These are phyloP conservation scores for Exophiala xenobiotica DNA, from an alignment of 2,329 filamentous ascomycete species.

Conservation along the genomic window DNA sequence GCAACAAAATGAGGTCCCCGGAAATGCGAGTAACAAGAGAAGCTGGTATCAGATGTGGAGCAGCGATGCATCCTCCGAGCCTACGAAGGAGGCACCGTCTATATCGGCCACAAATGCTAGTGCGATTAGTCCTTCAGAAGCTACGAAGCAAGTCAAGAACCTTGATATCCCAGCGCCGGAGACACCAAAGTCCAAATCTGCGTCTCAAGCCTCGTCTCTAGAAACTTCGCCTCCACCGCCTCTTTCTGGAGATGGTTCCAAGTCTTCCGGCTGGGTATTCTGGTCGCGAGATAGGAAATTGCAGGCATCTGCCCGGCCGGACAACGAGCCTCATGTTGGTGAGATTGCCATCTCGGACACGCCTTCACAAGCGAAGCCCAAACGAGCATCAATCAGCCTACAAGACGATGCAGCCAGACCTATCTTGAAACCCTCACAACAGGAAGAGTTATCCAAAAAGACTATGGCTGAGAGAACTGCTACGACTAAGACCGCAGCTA, in stretches of 20 bases:
- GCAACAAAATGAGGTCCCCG: constrained; percentile 20
- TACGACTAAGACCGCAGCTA: constrained; percentile 5
- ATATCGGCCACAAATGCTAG: neutral
- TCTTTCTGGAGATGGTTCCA: constrained; percentile 22
- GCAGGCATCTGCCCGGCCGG: constrained; percentile 10
- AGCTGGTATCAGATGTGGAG: constrained; percentile 49
- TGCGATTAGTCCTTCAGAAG: neutral
- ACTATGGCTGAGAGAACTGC: constrained; percentile 3
- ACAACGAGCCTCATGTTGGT: constrained; percentile 26
- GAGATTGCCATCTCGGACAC: constrained; percentile 31
- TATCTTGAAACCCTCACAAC: constrained; percentile 5
- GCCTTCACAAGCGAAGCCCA: constrained; percentile 29
- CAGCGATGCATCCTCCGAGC: constrained; percentile 20
- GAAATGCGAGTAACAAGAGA: constrained; percentile 34
- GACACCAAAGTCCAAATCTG: constrained; percentile 23
- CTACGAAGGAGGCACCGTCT: constrained; percentile 1
- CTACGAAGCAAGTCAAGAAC: constrained; percentile 14
- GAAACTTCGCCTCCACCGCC: constrained; percentile 27
- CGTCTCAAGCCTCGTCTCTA: constrained; percentile 25
- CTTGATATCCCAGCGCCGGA: constrained; percentile 18
- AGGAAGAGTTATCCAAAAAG: constrained; percentile 15
- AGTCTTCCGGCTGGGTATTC: constrained; percentile 31
- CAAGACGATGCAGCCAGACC: constrained; percentile 21
- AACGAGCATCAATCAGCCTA: constrained; percentile 32
- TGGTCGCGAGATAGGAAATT: constrained; percentile 32